phyloP scores from a whole-genome alignment of 331 rosid genomes.

The Pyracantha coccinea region DNA sequence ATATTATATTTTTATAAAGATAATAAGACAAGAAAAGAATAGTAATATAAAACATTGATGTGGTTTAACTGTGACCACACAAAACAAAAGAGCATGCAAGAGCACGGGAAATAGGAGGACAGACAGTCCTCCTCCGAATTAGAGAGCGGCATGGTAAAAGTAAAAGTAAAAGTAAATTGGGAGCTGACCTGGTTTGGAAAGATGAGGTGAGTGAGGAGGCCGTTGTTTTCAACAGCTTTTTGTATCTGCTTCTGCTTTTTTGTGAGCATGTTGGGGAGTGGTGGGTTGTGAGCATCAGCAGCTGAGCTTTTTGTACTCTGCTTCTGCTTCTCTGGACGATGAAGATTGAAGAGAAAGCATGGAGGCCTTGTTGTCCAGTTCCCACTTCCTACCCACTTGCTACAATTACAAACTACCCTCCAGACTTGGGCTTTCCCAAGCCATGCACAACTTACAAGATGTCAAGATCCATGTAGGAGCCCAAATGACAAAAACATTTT shows the following conservation, averaged over 20 bases:
- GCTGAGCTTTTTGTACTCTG: not conserved
- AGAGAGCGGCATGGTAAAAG: too few relatives aligned
- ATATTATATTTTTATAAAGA: too few relatives aligned
- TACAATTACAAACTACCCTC: conserved; percentile 14
- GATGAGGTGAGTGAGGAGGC: conserved; percentile 59
- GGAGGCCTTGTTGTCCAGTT: conserved; percentile 20
- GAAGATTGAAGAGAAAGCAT: not conserved
- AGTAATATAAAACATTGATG: too few relatives aligned
- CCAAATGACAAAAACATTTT: too few relatives aligned
- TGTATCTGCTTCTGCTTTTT: not conserved
- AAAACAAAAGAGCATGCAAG: too few relatives aligned
- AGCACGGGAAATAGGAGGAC: too few relatives aligned
- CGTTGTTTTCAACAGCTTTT: conserved; percentile 33
- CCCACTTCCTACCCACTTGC: not conserved
- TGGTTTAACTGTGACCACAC: too few relatives aligned
- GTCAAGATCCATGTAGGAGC: too few relatives aligned
- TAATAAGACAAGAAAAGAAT: too few relatives aligned
- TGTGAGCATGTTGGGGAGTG: too few relatives aligned
- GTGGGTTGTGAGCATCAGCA: conserved; percentile 17
- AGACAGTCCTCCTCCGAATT: too few relatives aligned
- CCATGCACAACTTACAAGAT: too few relatives aligned
- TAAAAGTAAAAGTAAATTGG: not conserved
- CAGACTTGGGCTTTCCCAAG: not conserved
- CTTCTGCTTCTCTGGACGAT: not conserved
- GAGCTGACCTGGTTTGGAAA: conserved; percentile 48